A percentile compares a stretch with the other conserved stretches of the same genome.
These are phyloP conservation scores for Scorias spongiosa DNA, from an alignment of 2,329 filamentous ascomycete genomes.

Conservation along the genomic window DNA sequence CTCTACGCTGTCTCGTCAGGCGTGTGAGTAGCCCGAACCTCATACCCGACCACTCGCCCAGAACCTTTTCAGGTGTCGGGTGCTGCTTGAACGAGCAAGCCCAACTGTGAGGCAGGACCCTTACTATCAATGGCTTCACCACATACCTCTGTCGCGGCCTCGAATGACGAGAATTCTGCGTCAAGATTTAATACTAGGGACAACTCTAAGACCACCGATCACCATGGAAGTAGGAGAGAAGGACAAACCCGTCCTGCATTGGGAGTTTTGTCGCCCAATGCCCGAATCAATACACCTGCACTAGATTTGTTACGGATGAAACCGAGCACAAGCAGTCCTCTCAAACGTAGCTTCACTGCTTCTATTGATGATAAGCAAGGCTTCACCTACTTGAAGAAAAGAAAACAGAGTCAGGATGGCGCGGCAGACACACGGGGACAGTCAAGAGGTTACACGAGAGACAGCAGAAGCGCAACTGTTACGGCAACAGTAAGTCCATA, in stretches of 20 bases:
- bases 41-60: too few relatives aligned
- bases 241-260: constrained; percentile 3
- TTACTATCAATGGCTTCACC: neutral
- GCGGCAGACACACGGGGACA: too few relatives aligned
- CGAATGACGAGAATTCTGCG: neutral
- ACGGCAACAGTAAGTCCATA: too few relatives aligned
- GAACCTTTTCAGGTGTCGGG: too few relatives aligned
- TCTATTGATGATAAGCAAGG: constrained; percentile 16
- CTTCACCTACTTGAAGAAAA: constrained; percentile 20
- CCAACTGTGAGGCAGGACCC: neutral
- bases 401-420: constrained; percentile 5
- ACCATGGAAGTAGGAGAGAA: neutral
- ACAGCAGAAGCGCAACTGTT: too few relatives aligned
- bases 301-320: constrained; percentile 7
- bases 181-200: neutral
- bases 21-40: too few relatives aligned
- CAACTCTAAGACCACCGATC: neutral
- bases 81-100: too few relatives aligned
- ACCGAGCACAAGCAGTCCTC: constrained; percentile 13
- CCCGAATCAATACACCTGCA: constrained; percentile 7
- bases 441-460: too few relatives aligned
- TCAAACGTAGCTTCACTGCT: constrained; percentile 20
- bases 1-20: too few relatives aligned
- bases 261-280: constrained; percentile 19
- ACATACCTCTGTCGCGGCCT: neutral